Evolutionary conservation across 257 asterid species (phyloP).

Genomic region (Linaria vulgaris): DNA sequence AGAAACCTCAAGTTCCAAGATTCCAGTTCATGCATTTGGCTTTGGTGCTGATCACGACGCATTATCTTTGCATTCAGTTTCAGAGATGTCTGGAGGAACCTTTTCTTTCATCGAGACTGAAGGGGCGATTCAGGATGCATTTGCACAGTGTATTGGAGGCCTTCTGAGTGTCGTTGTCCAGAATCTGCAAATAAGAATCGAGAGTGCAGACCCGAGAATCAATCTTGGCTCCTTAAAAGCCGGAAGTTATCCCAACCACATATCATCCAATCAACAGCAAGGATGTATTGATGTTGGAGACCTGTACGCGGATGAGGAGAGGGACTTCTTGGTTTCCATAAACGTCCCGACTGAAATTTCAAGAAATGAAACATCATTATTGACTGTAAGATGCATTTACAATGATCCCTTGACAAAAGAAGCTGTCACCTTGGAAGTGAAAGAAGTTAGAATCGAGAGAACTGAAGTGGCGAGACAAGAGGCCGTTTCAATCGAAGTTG

Average conservation of each 20-base stretch:
- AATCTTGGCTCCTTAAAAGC: slow-evolving; percentile 57
- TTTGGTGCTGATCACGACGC: slow-evolving; percentile 93
- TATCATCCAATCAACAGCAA: slow-evolving; percentile 42
- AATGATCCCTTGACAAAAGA: slow-evolving; percentile 72
- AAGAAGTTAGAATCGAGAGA: slow-evolving; percentile 59
- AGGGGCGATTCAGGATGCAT: slow-evolving; percentile 94
- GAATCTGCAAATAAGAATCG: slow-evolving; percentile 58
- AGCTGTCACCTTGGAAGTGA: slow-evolving; percentile 43
- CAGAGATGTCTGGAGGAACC: slow-evolving; percentile 94
- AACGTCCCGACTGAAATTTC: slow-evolving; percentile 67
- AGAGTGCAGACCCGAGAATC: slow-evolving; percentile 57
- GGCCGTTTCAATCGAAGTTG: slow-evolving; percentile 73
- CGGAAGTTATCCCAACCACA: slow-evolving; percentile 68
- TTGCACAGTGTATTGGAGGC: slow-evolving; percentile 99
- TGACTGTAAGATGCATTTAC: slow-evolving; percentile 66
- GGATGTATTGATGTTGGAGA: slow-evolving; percentile 86
- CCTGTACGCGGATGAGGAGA: slow-evolving; percentile 90
- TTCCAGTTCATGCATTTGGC: slow-evolving; percentile 93
- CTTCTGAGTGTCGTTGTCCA: slow-evolving; percentile 90
- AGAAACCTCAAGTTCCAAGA: slow-evolving; percentile 52
- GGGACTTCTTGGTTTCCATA: slow-evolving; percentile 71
- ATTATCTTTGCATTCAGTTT: slow-evolving; percentile 80
- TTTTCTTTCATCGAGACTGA: slow-evolving; percentile 98
- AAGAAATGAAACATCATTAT: slow-evolving; percentile 46
- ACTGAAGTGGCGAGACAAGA: slow-evolving; percentile 42